Evolutionary conservation across 2,329 filamentous ascomycete species (phyloP).

Genomic region (Lithohypha guttulata): DNA sequence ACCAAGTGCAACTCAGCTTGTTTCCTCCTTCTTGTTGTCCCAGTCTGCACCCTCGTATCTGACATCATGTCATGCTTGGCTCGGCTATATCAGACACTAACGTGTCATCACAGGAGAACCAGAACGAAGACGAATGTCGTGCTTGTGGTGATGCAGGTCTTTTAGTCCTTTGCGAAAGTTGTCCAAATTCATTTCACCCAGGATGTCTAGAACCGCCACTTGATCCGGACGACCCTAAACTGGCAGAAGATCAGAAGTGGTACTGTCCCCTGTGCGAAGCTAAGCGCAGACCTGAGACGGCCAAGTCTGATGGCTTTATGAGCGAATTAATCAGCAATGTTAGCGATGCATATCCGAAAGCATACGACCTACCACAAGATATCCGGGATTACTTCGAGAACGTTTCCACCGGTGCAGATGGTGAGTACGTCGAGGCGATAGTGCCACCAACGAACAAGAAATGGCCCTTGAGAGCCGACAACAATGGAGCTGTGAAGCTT

Average conservation of each 20-base stretch:
- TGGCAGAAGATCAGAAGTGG: conserved; percentile 69
- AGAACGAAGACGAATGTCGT: conserved; percentile 85
- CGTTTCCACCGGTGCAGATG: conserved; percentile 63
- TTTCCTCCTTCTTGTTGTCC: too few relatives aligned
- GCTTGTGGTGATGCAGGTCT: conserved; percentile 75
- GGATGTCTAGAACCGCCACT: conserved; percentile 75
- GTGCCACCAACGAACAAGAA: conserved; percentile 23
- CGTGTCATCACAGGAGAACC: conserved; percentile 28
- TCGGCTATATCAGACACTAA: conserved; percentile 4
- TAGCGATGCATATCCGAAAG: conserved; percentile 57
- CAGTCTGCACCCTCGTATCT: background rate
- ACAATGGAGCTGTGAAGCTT: conserved; percentile 19
- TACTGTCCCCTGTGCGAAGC: conserved; percentile 65
- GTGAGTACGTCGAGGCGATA: conserved; percentile 64
- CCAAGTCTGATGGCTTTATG: conserved; percentile 31
- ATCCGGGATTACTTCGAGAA: conserved; percentile 70
- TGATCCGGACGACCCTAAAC: conserved; percentile 49
- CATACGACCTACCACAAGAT: conserved; percentile 60
- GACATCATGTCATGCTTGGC: background rate
- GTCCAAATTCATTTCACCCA: conserved; percentile 81
- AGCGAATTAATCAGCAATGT: conserved; percentile 53
- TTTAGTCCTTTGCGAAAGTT: conserved; percentile 88
- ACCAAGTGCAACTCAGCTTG: too few relatives aligned
- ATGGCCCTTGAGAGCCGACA: conserved; percentile 25
- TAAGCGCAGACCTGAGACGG: conserved; percentile 29